Percentiles rank a stretch among this genome's conserved stretches.
phyloP scores from a whole-genome alignment of 176 grass and related monocot genomes.

The Alopecurus myosuroides region DNA sequence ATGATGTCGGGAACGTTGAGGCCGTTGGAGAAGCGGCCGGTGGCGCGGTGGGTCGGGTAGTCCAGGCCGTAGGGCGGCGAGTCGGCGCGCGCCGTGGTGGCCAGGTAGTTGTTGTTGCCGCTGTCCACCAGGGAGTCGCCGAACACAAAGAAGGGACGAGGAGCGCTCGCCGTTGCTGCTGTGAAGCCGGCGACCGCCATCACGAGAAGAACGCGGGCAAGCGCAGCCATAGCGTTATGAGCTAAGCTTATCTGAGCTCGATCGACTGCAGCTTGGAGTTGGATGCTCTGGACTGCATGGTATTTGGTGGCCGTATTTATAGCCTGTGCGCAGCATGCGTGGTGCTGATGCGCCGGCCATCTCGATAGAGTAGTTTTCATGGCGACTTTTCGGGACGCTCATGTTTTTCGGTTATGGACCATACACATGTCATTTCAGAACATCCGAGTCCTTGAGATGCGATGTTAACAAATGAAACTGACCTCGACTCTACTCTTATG shows the following conservation, averaged over 20 bases:
- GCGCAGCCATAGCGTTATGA: not conserved
- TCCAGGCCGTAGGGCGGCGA: constrained; percentile 4
- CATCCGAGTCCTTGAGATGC: not conserved
- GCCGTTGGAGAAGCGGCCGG: constrained; percentile 15
- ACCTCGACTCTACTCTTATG: not conserved
- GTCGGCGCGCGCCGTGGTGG: constrained; percentile 5
- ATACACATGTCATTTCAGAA: not conserved
- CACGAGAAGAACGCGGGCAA: not conserved
- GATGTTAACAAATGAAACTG: not conserved
- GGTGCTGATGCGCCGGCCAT: not conserved
- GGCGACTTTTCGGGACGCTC: not conserved
- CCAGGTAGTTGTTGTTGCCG: constrained; percentile 19
- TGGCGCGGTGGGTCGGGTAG: constrained; percentile 17
- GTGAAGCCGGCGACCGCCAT: not conserved
- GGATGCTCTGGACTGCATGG: not conserved
- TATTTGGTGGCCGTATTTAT: not conserved
- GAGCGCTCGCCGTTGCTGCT: not conserved
- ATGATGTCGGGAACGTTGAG: constrained; percentile 10
- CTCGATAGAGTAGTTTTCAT: not conserved
- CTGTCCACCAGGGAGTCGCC: constrained; percentile 13
- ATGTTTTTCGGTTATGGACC: not conserved
- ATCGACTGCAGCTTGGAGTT: not conserved
- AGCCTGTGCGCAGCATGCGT: not conserved
- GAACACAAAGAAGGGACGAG: constrained; percentile 2
- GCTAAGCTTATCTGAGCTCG: not conserved